Conservation (phyloP, 1,139 yeast species). For the Nakaseomyces glabratus region DNA sequence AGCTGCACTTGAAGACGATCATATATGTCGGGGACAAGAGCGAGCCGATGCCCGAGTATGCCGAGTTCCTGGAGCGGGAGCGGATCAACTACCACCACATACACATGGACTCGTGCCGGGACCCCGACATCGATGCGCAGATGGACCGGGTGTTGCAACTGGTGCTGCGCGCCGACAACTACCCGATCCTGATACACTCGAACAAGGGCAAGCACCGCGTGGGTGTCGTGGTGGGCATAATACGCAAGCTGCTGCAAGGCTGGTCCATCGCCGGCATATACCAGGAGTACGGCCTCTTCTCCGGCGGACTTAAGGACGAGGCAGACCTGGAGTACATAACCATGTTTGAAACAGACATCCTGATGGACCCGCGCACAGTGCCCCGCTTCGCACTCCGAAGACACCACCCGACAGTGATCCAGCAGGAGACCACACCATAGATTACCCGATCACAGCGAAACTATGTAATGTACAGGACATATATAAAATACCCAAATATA, state of each 20-base stretch:
- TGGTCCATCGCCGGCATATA: slow-evolving; percentile 92
- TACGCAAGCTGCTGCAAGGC: slow-evolving; percentile 77
- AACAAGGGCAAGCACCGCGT: slow-evolving; percentile 94
- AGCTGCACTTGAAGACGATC: slow-evolving; percentile 64
- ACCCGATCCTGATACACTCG: slow-evolving; percentile 82
- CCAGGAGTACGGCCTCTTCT: slow-evolving; percentile 88
- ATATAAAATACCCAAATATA: no score
- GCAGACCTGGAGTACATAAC: slow-evolving; percentile 62
- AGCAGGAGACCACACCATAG: no score
- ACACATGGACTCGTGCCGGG: slow-evolving; percentile 62
- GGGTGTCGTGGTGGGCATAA: slow-evolving; percentile 81
- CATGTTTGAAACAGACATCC: slow-evolving; percentile 25
- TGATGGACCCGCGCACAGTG: slow-evolving; percentile 1
- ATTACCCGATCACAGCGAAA: no score
- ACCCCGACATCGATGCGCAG: slow-evolving; percentile 56
- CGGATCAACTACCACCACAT: slow-evolving; percentile 53
- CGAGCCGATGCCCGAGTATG: slow-evolving; percentile 51
- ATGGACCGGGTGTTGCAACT: slow-evolving; percentile 55
- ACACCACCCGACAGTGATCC: not conserved
- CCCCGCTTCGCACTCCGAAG: slow-evolving; percentile 5
- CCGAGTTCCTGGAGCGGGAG: slow-evolving; percentile 50
- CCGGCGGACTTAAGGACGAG: slow-evolving; percentile 80
- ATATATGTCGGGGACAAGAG: slow-evolving; percentile 75
- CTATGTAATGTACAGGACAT: no score
- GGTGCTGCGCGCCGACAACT: slow-evolving; percentile 59